Percentiles rank a stretch among this genome's conserved stretches.
phyloP scores from a whole-genome alignment of 106 monocot species.

The Dactylorhiza incarnata region DNA sequence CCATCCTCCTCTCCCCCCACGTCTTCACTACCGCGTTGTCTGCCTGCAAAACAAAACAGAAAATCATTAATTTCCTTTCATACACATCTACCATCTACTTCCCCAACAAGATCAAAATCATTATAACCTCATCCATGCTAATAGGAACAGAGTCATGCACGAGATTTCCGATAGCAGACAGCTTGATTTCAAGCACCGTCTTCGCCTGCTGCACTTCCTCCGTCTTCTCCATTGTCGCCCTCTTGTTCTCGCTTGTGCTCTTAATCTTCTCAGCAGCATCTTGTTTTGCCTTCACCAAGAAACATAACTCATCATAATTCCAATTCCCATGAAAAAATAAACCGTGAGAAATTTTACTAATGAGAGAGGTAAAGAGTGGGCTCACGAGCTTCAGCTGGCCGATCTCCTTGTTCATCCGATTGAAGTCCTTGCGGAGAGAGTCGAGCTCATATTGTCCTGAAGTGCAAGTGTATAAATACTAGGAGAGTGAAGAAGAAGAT shows the following conservation, averaged over 20 bases:
- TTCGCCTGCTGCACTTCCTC: conserved; percentile 86
- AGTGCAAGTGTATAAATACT: background rate
- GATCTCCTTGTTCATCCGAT: conserved; percentile 79
- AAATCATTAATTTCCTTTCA: background rate
- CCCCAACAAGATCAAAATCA: background rate
- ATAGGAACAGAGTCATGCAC: conserved; percentile 90
- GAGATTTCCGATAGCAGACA: conserved; percentile 67
- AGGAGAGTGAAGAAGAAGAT: background rate
- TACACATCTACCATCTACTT: background rate
- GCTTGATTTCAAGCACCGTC: conserved; percentile 53
- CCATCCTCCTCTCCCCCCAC: conserved; percentile 54
- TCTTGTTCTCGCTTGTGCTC: conserved; percentile 83
- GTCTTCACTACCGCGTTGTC: conserved; percentile 65
- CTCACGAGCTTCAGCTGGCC: conserved; percentile 67
- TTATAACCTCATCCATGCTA: conserved; percentile 67
- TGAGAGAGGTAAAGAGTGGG: background rate
- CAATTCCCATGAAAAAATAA: background rate
- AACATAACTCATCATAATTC: background rate
- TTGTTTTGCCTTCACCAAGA: conserved; percentile 37
- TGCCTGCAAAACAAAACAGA: conserved; percentile 32
- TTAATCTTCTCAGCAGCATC: conserved; percentile 77
- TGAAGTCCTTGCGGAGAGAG: conserved; percentile 68
- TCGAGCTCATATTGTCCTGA: conserved; percentile 91
- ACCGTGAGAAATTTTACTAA: background rate
- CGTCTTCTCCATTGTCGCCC: conserved; percentile 42